Conservation (phyloP, 2,329 filamentous ascomycete genomes). For the Elsinoe perseae region DNA sequence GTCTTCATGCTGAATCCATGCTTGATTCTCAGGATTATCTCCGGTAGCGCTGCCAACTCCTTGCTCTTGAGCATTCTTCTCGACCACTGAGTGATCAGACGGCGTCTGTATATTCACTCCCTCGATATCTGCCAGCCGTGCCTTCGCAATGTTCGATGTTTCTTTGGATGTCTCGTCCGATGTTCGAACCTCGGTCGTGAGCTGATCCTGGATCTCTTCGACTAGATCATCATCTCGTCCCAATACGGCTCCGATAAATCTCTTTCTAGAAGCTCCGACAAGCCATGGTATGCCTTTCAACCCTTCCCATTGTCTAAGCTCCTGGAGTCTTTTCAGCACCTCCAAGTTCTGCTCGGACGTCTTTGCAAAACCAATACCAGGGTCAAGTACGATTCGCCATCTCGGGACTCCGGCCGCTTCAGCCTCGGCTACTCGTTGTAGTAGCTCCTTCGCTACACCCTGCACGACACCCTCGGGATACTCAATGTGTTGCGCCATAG, state of each 20-base stretch:
- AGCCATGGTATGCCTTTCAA: constrained; percentile 75
- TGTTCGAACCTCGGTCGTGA: not conserved
- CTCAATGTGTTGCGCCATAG: constrained; percentile 56
- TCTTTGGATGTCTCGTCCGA: too few species aligned
- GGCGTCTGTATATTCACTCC: too few species aligned
- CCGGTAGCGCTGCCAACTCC: too few species aligned
- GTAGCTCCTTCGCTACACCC: constrained; percentile 60
- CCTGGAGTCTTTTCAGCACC: constrained; percentile 61
- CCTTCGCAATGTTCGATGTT: too few species aligned
- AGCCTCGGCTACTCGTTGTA: constrained; percentile 63
- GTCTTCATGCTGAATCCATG: too few species aligned
- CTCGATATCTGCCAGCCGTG: too few species aligned
- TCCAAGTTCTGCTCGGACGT: constrained; percentile 71
- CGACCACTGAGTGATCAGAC: too few species aligned
- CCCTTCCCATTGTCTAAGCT: constrained; percentile 55
- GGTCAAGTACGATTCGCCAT: constrained; percentile 93
- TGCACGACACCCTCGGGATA: constrained; percentile 63
- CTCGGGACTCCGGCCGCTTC: constrained; percentile 72
- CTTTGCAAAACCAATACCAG: constrained; percentile 92
- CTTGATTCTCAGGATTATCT: too few species aligned
- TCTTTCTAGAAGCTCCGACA: constrained; percentile 79
- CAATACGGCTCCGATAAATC: constrained; percentile 77
- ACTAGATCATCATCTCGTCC: constrained; percentile 34
- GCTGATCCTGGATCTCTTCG: not conserved
- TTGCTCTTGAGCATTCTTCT: too few species aligned